Percentiles rank a stretch among this genome's conserved stretches.
These are phyloP conservation scores for Pythium pyrilobum DNA, from an alignment of 352 stramenopile genomes.

Conservation along the genomic window DNA sequence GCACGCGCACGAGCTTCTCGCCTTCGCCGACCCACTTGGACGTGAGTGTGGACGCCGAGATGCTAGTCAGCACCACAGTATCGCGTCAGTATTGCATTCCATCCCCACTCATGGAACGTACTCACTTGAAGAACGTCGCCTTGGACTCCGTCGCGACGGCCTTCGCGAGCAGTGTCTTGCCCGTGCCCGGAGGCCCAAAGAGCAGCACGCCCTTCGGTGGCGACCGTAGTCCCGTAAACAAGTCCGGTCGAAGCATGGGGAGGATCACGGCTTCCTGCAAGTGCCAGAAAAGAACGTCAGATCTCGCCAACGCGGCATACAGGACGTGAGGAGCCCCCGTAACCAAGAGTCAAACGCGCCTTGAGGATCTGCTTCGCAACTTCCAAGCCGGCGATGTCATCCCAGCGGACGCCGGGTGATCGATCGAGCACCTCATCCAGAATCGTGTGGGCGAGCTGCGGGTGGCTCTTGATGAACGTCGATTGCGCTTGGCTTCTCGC, in stretches of 20 bases:
- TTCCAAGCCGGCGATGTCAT: conserved; percentile 75
- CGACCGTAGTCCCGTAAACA: conserved; percentile 74
- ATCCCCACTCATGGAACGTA: not conserved
- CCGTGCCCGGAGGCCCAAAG: conserved; percentile 79
- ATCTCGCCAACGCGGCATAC: not conserved
- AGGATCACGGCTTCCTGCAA: conserved; percentile 82
- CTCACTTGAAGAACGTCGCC: conserved; percentile 78
- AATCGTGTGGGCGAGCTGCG: conserved; percentile 65
- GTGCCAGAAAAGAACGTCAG: not conserved
- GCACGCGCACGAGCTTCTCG: conserved; percentile 92
- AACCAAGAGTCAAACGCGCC: conserved; percentile 26
- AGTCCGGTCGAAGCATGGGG: conserved; percentile 72
- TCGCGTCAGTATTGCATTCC: not conserved
- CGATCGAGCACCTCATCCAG: conserved; percentile 80
- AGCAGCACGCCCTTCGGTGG: conserved; percentile 69
- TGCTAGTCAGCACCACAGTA: too few species aligned
- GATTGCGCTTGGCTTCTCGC: not conserved
- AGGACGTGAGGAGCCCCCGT: too few species aligned
- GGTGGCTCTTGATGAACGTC: conserved; percentile 49
- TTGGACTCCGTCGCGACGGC: conserved; percentile 78
- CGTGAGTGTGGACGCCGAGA: conserved; percentile 85
- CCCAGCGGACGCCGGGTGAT: conserved; percentile 74
- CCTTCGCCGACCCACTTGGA: conserved; percentile 90
- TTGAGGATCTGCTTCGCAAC: conserved; percentile 87
- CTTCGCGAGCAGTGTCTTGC: conserved; percentile 82